These are phyloP conservation scores for Sodiomyces alkalinus DNA, from an alignment of 2,329 filamentous ascomycete species.

Conservation along the genomic window DNA sequence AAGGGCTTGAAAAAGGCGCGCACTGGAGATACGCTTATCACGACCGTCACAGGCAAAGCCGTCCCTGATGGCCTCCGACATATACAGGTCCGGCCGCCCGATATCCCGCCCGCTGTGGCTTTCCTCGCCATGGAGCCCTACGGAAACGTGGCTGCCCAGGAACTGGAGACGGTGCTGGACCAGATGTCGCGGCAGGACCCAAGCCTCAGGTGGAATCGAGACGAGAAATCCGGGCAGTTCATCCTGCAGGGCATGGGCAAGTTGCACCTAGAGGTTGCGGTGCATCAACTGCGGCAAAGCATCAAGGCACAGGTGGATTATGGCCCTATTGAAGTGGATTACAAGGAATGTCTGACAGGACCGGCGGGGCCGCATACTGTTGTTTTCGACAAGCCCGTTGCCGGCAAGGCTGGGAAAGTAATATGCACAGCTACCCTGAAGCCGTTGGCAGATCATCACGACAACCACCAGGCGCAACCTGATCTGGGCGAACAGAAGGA, in stretches of 20 bases:
- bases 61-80: slow-evolving; percentile 55
- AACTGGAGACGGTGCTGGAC: slow-evolving; percentile 59
- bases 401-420: slow-evolving; percentile 65
- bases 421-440: slow-evolving; percentile 55
- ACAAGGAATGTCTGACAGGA: slow-evolving; percentile 64
- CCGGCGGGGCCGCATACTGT: slow-evolving; percentile 40
- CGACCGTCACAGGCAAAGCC: slow-evolving; percentile 45
- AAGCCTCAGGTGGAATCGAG: slow-evolving; percentile 68
- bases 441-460: slow-evolving; percentile 33
- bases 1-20: slow-evolving; percentile 80
- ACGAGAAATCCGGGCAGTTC: slow-evolving; percentile 86
- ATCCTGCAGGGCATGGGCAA: slow-evolving; percentile 93
- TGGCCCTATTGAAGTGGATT: slow-evolving; percentile 87
- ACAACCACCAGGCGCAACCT: slow-evolving; percentile 15
- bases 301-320: slow-evolving; percentile 79
- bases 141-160: slow-evolving; percentile 63
- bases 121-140: slow-evolving; percentile 85
- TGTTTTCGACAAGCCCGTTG: slow-evolving; percentile 64
- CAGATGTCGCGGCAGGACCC: slow-evolving; percentile 83
- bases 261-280: slow-evolving; percentile 83
- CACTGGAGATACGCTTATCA: slow-evolving; percentile 83
- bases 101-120: slow-evolving; percentile 85
- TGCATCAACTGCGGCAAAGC: slow-evolving; percentile 75
- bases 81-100: slow-evolving; percentile 73
- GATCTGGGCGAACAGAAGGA: slow-evolving; percentile 31